Conservation (phyloP, 176 grass and related monocot species). For the Ensete ventricosum region DNA sequence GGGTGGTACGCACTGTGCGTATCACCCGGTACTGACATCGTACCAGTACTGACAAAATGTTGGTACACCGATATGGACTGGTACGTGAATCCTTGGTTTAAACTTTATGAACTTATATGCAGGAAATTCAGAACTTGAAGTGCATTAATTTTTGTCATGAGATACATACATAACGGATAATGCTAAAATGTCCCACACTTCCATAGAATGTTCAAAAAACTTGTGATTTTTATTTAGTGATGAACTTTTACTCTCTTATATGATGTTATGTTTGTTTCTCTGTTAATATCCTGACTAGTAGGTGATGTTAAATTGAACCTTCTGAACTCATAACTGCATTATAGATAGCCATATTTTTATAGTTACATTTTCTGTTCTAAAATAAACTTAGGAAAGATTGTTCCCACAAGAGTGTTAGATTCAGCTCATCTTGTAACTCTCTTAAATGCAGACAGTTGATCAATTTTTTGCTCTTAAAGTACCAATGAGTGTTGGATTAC, state of each 20-base stretch:
- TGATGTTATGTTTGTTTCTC: not conserved
- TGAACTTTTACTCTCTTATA: not conserved
- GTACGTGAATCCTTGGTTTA: no score
- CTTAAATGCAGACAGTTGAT: conserved; percentile 68
- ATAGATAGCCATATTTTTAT: not conserved
- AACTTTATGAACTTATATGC: not conserved
- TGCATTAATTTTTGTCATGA: not conserved
- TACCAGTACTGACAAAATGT: no score
- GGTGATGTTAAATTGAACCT: no score
- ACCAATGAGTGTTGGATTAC: conserved; percentile 72
- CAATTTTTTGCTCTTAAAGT: conserved; percentile 92
- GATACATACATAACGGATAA: not conserved
- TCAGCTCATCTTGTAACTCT: conserved; percentile 14
- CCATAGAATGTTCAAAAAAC: not conserved
- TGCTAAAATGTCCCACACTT: not conserved
- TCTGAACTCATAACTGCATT: no score
- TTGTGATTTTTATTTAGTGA: not conserved
- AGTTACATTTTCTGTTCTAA: no score
- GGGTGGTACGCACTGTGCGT: no score
- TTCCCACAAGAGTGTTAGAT: not conserved
- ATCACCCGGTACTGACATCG: no score
- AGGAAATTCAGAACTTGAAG: not conserved
- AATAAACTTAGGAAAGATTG: no score
- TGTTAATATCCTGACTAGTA: not conserved
- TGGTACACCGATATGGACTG: no score